phyloP scores from a whole-genome alignment of 352 stramenopile genomes.

The Globisporangium paddicum region DNA sequence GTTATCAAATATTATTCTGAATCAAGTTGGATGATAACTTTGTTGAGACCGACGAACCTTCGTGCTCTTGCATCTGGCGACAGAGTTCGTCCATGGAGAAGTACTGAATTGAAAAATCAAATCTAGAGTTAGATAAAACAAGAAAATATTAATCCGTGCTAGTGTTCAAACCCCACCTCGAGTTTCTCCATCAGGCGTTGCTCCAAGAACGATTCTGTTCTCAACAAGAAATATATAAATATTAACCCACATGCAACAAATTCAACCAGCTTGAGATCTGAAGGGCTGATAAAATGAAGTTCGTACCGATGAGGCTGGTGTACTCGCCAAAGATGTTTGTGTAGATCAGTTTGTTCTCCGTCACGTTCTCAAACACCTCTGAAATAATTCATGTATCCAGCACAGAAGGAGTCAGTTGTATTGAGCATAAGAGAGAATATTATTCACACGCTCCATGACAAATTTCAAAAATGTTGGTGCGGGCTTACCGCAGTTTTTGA shows the following conservation, averaged over 20 bases:
- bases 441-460: too few relatives aligned
- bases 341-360: conserved; percentile 83
- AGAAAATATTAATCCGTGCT: neutral
- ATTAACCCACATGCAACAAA: neutral
- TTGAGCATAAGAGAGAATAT: too few relatives aligned
- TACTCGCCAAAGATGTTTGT: conserved; percentile 80
- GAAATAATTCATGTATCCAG: too few relatives aligned
- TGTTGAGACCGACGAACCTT: conserved; percentile 28
- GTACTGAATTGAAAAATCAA: conserved; percentile 21
- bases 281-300: too few relatives aligned
- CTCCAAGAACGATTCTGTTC: conserved; percentile 67
- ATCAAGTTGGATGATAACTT: too few relatives aligned
- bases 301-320: conserved; percentile 67
- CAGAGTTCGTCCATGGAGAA: conserved; percentile 83
- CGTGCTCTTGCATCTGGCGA: conserved; percentile 79
- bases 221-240: neutral
- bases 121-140: neutral
- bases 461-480: too few relatives aligned
- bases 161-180: conserved; percentile 26
- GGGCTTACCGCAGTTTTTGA: conserved; percentile 70
- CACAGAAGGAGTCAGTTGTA: too few relatives aligned
- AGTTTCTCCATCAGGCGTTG: conserved; percentile 55
- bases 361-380: conserved; percentile 84
- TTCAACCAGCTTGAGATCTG: too few relatives aligned
- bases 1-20: too few relatives aligned